Percentiles rank a stretch among this genome's conserved stretches.
Evolutionary conservation across 139 green algal species (phyloP).

Genomic region (Tetradesmus obliquus): DNA sequence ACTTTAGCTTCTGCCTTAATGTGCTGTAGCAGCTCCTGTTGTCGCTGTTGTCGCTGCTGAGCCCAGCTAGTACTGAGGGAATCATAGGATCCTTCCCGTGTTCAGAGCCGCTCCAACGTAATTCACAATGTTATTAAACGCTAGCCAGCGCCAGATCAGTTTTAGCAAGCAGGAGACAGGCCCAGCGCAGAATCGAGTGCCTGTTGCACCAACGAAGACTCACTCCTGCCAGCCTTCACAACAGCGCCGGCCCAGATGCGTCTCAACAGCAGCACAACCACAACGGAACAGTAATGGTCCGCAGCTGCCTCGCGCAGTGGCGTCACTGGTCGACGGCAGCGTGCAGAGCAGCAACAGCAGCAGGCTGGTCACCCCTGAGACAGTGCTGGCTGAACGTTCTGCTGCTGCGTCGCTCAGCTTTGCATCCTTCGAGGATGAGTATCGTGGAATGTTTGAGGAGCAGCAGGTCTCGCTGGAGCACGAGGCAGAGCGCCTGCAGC

Average conservation of each 20-base stretch:
- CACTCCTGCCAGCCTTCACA: neutral
- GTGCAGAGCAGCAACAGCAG: neutral
- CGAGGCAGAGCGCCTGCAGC: slow-evolving; percentile 37
- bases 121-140: neutral
- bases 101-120: neutral
- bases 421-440: slow-evolving; percentile 41
- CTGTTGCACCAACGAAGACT: neutral
- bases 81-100: neutral
- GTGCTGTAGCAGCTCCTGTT: neutral
- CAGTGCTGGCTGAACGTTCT: neutral
- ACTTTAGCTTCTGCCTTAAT: neutral
- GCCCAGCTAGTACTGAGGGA: neutral
- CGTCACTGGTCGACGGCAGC: neutral
- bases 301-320: neutral
- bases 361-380: neutral
- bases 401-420: slow-evolving; percentile 24
- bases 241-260: neutral
- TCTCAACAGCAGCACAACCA: neutral
- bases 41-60: neutral
- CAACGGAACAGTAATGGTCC: neutral
- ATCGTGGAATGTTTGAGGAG: slow-evolving; percentile 19
- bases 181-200: neutral
- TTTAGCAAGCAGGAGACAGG: neutral
- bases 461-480: slow-evolving; percentile 39
- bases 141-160: neutral